Evolutionary conservation across 2,329 filamentous ascomycete species (phyloP), one percentile per base, ranked within the genome.

Genomic region (Phaeosphaeriaceae sp.): DNA sequence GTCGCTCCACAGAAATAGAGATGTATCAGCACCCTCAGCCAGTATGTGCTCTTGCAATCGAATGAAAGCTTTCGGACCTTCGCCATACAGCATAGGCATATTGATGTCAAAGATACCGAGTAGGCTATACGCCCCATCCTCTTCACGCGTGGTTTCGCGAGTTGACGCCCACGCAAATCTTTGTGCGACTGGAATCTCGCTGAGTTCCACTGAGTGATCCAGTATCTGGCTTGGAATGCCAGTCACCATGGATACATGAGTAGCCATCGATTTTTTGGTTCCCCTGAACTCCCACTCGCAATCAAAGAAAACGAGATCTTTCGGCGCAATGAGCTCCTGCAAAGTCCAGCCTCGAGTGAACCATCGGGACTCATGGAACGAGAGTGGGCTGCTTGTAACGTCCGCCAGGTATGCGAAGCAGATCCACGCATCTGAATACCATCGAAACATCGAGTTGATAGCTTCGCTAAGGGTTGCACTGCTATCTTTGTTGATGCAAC

Each of bases 61-160:
- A 17, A 53, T 50, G 44, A 63, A 63, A 10, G 60, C 57, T 21
- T 54, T 55, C 9, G 25, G 21, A 7, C 60, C 60, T 48, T 63
- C 60, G 5, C 60, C 57, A 48, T 63, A 60, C 5, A 63, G 52
- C 51, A 60, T 55, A n/a, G 60, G 47, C 57, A 63, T 63, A 24
- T 60, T 60, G 13, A 63, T 54, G 10, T 58, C 57, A 22, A 63
- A 63, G 15, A 63, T 48, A 1, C 65, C 65, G 6, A 67, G 51
- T 21, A 68, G 52, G 17, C 55, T 63, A 22, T 67, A 68, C 6
- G 62, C 65, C 10, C 31, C 21, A 33, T 70, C 67, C 42, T 70
- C 67, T 31, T 59, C 54, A 7, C 57, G 45, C 20, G 56, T 69
- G 0, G 68, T 70, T 19, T 63, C 33, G 24, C 70, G 66, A 2